Evolutionary conservation across 2,329 filamentous ascomycete genomes (phyloP).

Genomic region (Plenodomus tracheiphilus): DNA sequence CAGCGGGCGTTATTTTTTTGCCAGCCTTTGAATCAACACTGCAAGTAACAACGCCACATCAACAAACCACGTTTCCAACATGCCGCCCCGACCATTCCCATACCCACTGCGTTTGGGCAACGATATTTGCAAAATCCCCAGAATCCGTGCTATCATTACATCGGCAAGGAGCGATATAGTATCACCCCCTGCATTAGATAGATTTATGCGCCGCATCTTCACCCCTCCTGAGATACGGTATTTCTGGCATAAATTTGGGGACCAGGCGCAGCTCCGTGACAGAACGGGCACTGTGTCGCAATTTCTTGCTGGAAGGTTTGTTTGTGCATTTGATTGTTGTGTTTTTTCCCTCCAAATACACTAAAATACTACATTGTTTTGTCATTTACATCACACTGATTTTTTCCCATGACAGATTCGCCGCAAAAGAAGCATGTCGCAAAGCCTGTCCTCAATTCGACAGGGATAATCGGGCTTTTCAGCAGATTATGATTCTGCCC

Average conservation of each 20-base stretch:
- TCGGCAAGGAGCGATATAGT: constrained; percentile 5
- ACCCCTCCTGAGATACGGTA: constrained; percentile 37
- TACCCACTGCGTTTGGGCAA: constrained; percentile 72
- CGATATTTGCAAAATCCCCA: constrained; percentile 73
- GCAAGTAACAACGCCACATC: not conserved
- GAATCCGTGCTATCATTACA: constrained; percentile 64
- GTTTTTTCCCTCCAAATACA: constrained; percentile 4
- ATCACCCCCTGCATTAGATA: constrained; percentile 9
- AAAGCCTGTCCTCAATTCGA: constrained; percentile 47
- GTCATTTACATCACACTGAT: constrained; percentile 13
- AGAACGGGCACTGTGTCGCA: constrained; percentile 22
- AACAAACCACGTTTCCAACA: constrained; percentile 19
- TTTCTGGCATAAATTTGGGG: constrained; percentile 36
- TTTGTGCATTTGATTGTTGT: too few relatives aligned
- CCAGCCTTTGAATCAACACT: not conserved
- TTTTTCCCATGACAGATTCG: constrained; percentile 46
- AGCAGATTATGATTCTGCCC: constrained; percentile 47
- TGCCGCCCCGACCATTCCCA: constrained; percentile 61
- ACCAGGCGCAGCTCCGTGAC: constrained; percentile 6
- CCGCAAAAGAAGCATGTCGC: constrained; percentile 56
- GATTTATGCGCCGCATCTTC: constrained; percentile 30
- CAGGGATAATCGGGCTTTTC: constrained; percentile 26
- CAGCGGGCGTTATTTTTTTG: not conserved
- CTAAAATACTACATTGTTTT: too few relatives aligned
- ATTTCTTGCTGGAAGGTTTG: constrained; percentile 44